Conservation (phyloP, 2,329 filamentous ascomycete genomes). For the Alternaria ethzedia region DNA sequence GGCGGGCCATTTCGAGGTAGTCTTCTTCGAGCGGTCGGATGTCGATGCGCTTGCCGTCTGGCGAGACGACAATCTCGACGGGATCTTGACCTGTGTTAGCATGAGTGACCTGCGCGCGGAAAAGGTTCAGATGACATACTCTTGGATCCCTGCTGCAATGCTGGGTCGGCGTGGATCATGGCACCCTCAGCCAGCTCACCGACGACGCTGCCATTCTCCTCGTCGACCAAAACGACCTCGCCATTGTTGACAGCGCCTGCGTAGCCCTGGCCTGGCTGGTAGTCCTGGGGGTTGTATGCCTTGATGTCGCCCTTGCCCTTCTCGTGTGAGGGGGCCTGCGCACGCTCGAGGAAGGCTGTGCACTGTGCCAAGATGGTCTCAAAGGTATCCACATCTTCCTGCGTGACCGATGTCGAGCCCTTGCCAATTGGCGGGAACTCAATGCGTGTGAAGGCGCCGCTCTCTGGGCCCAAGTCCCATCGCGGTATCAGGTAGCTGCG, state of each 20-base stretch:
- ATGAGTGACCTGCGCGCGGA: slow-evolving; percentile 15
- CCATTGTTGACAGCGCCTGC: slow-evolving; percentile 61
- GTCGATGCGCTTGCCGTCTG: slow-evolving; percentile 71
- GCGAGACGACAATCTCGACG: slow-evolving; percentile 77
- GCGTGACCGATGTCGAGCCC: slow-evolving; percentile 68
- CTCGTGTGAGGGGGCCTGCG: slow-evolving; percentile 63
- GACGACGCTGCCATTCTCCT: slow-evolving; percentile 94
- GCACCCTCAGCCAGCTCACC: slow-evolving; percentile 87
- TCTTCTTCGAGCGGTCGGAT: slow-evolving; percentile 72
- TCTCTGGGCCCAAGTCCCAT: slow-evolving; percentile 89
- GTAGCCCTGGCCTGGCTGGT: slow-evolving; percentile 80
- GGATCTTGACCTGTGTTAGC: slow-evolving; percentile 63
- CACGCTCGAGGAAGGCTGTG: slow-evolving; percentile 90
- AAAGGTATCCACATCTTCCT: slow-evolving; percentile 95
- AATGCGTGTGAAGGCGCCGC: slow-evolving; percentile 89
- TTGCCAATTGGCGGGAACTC: slow-evolving; percentile 81
- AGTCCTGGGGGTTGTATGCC: slow-evolving; percentile 81
- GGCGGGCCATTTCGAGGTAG: slow-evolving; percentile 77
- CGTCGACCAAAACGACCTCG: slow-evolving; percentile 90
- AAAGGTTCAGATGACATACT: slow-evolving; percentile 60
- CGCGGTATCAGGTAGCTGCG: slow-evolving; percentile 92
- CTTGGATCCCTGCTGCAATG: slow-evolving; percentile 86
- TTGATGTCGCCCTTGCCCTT: slow-evolving; percentile 42
- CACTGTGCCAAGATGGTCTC: slow-evolving; percentile 98
- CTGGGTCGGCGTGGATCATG: slow-evolving; percentile 76